phyloP scores from a whole-genome alignment of 2,329 filamentous ascomycete species.

The Cladosporium phlei region DNA sequence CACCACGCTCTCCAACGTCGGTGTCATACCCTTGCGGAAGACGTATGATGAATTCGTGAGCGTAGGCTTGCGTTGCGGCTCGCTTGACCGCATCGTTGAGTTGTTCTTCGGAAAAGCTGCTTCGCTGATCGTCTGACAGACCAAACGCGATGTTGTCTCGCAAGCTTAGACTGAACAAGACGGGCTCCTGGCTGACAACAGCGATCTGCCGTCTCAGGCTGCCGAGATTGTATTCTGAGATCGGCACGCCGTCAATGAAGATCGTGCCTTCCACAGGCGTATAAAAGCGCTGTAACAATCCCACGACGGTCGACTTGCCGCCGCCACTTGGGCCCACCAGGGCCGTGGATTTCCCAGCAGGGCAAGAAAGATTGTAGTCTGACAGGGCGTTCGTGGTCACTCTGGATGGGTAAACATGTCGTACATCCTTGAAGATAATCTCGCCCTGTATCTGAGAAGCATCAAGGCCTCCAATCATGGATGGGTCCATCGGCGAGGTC shows the following conservation, averaged over 20 bases:
- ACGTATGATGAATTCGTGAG: constrained; percentile 59
- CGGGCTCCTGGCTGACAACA: constrained; percentile 62
- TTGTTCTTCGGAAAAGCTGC: constrained; percentile 55
- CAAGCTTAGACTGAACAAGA: constrained; percentile 60
- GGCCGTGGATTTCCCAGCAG: constrained; percentile 51
- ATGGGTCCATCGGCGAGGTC: constrained; percentile 72
- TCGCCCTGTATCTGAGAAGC: constrained; percentile 67
- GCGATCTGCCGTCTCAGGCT: constrained; percentile 57
- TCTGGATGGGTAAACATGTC: constrained; percentile 89
- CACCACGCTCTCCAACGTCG: constrained; percentile 69
- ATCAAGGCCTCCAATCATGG: constrained; percentile 60
- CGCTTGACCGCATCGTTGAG: constrained; percentile 54
- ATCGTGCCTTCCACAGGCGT: constrained; percentile 53
- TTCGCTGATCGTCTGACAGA: constrained; percentile 56
- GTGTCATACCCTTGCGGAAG: constrained; percentile 68
- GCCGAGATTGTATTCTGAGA: constrained; percentile 54
- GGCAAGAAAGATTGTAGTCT: constrained; percentile 59
- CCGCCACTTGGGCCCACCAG: constrained; percentile 44
- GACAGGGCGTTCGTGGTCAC: constrained; percentile 83
- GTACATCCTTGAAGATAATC: constrained; percentile 72
- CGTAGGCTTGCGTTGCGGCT: constrained; percentile 46
- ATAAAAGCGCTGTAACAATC: constrained; percentile 53
- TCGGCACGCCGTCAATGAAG: constrained; percentile 54
- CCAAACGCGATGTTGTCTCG: constrained; percentile 53
- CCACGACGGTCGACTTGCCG: constrained; percentile 42